These are phyloP conservation scores for Astrephomene gubernaculifera DNA, from an alignment of 139 green algal species.

Conservation along the genomic window DNA sequence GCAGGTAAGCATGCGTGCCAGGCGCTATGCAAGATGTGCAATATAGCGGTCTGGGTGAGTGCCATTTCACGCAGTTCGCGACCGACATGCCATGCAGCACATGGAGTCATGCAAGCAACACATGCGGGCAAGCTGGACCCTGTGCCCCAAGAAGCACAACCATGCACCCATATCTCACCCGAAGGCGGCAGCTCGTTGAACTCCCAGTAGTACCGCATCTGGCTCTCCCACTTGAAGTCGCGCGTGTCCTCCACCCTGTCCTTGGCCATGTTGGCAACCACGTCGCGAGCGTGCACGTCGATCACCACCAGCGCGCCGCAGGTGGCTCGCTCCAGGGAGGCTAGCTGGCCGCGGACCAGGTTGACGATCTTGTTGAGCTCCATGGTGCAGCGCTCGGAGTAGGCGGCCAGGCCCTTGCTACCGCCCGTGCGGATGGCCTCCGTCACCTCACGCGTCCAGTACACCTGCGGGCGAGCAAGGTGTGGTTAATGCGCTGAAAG, in stretches of 20 bases:
- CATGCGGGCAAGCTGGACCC: too few species aligned
- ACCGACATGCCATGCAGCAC: too few species aligned
- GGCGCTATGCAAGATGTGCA: not conserved
- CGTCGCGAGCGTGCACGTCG: constrained; percentile 78
- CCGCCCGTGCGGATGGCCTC: constrained; percentile 77
- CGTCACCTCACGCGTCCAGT: constrained; percentile 82
- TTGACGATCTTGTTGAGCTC: constrained; percentile 82
- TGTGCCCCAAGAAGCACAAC: not conserved
- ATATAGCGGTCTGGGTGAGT: too few species aligned
- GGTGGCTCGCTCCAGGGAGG: constrained; percentile 68
- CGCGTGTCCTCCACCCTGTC: constrained; percentile 71
- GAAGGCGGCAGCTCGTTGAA: constrained; percentile 77
- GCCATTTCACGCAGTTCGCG: too few species aligned
- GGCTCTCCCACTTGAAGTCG: constrained; percentile 85
- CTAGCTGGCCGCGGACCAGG: constrained; percentile 75
- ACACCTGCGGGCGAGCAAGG: constrained; percentile 71
- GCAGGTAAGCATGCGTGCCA: too few species aligned
- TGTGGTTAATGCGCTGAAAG: too few species aligned
- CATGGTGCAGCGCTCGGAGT: constrained; percentile 72
- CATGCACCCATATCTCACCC: constrained; percentile 38
- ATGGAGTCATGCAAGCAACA: too few species aligned
- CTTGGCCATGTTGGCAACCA: constrained; percentile 67
- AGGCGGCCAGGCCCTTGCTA: constrained; percentile 67
- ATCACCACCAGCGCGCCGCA: constrained; percentile 77
- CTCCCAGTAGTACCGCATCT: constrained; percentile 83